Base-by-base conservation (phyloP, 805 yeast species). In the Wickerhamomyces bovis region DNA sequence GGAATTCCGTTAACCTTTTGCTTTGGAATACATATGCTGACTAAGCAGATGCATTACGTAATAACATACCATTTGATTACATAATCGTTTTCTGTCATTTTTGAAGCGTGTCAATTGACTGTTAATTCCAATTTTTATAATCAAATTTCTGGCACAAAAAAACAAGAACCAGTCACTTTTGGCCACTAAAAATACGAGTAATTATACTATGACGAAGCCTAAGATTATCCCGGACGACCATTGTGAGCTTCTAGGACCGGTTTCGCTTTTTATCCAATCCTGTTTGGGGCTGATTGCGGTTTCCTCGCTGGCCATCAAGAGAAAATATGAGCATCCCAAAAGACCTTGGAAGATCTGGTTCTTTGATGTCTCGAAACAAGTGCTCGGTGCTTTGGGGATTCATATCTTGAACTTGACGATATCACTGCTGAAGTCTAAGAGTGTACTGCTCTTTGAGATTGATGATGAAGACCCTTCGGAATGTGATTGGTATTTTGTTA, bases 401-500 rank as follows among this genome's bases (percentile, higher is more conserved):
- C 99, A 92, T 62, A 70, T 85, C 9, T 68, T 90, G 59, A 92
- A 92, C 57, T 73, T 92, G 10, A 63, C 79, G 13, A 68, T 88
- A 39, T 84, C 96, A 35, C 76, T 89, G 7, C 47, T 88, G 36
- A 63, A 66, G 45, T 71, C 73, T 11, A 70, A 62, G 46, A 52
- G 64, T 22, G 62, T 66, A 2, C 26, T 48, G 11, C 15, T 54
- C 16, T 7, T 49, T 31, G 39, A 19, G 8, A 41, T 55, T 41
- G 65, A 64, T 33, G 68, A 61, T n/a, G 68, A 62, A 4, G 75
- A 69, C 33, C 78, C 75, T 42, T 83, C 82, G 51, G 95, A 96
- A 8, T 94, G 98, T 65, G 92, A 88, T 55, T 94, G 97, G 94
- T 92, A 94, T 68, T 92, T 92, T 60, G 70, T 94, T 45, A 92